A percentile compares a stretch with the other conserved stretches of the same genome.
Evolutionary conservation across 2,329 filamentous ascomycete species (phyloP).

Genomic region (Mycosphaerelloides madeirae): DNA sequence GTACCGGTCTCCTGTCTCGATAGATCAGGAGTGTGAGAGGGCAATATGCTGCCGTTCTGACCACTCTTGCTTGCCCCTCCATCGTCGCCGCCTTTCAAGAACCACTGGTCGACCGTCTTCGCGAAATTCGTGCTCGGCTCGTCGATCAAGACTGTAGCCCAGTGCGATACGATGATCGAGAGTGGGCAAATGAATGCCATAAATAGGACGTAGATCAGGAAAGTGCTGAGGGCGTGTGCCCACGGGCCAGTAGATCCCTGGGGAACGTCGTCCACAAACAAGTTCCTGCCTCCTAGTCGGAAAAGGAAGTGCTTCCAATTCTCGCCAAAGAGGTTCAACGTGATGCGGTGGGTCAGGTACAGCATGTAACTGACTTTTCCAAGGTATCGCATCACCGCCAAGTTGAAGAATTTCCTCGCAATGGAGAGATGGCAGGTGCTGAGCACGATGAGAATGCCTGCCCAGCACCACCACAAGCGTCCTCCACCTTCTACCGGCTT

Average conservation of each 20-base stretch:
- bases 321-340: conserved; percentile 9
- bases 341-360: conserved; percentile 19
- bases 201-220: conserved; percentile 6
- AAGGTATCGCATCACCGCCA: conserved; percentile 12
- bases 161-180: conserved; percentile 12
- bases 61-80: background rate
- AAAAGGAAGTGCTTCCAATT: conserved; percentile 1
- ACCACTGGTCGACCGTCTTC: conserved; percentile 11
- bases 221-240: conserved; percentile 1
- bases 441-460: conserved; percentile 18
- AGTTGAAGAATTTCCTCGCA: conserved; percentile 12
- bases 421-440: conserved; percentile 11
- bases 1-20: no score
- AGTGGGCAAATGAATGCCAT: conserved; percentile 6
- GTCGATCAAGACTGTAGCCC: conserved; percentile 13
- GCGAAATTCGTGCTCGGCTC: conserved; percentile 12
- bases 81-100: background rate
- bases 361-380: conserved; percentile 21
- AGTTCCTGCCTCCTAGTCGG: conserved; percentile 3
- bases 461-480: conserved; percentile 18
- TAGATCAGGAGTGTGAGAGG: no score
- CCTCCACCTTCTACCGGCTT: conserved; percentile 8
- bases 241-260: background rate
- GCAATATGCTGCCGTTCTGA: no score
- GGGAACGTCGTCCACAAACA: conserved; percentile 6